A percentile compares a stretch with the other conserved stretches of the same genome.
These are phyloP conservation scores for Papiliotrema nemorosa DNA, from an alignment of 1,284 basidiomycete genomes.

Conservation along the genomic window DNA sequence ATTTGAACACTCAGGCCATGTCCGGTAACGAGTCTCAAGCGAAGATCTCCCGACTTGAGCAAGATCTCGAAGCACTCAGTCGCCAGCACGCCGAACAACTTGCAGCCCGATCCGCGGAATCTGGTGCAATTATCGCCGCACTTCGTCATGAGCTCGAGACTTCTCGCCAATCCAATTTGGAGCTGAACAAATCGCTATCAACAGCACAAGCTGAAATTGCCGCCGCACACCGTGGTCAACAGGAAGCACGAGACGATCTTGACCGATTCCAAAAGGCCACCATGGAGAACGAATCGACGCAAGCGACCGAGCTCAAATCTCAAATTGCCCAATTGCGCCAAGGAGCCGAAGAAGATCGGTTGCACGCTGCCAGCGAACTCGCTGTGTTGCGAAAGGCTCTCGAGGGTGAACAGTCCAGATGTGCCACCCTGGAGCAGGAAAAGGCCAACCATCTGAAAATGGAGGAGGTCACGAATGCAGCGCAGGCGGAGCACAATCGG, in stretches of 20 bases:
- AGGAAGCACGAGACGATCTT: slow-evolving; percentile 21
- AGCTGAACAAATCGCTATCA: neutral
- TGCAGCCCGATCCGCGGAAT: neutral
- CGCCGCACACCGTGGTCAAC: slow-evolving; percentile 5
- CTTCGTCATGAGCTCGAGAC: neutral
- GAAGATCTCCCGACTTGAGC: neutral
- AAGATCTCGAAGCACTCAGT: neutral
- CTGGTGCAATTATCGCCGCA: neutral
- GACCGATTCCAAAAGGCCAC: slow-evolving; percentile 27
- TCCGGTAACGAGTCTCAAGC: neutral
- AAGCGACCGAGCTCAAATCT: slow-evolving; percentile 21
- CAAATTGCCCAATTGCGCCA: slow-evolving; percentile 19
- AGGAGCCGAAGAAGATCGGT: slow-evolving; percentile 8
- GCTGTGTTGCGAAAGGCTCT: slow-evolving; percentile 2
- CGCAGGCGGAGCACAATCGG: too few species aligned
- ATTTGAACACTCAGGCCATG: neutral
- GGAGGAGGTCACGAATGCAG: too few species aligned
- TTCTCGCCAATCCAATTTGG: neutral
- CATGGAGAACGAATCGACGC: slow-evolving; percentile 23
- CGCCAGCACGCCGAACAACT: neutral
- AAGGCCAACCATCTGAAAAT: too few species aligned
- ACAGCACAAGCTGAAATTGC: slow-evolving; percentile 1
- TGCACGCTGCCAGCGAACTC: slow-evolving; percentile 3
- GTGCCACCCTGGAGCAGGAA: too few species aligned
- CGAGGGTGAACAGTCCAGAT: neutral